Base-by-base conservation (phyloP, 2,329 filamentous ascomycete species). In the Fusarium sp. region DNA sequence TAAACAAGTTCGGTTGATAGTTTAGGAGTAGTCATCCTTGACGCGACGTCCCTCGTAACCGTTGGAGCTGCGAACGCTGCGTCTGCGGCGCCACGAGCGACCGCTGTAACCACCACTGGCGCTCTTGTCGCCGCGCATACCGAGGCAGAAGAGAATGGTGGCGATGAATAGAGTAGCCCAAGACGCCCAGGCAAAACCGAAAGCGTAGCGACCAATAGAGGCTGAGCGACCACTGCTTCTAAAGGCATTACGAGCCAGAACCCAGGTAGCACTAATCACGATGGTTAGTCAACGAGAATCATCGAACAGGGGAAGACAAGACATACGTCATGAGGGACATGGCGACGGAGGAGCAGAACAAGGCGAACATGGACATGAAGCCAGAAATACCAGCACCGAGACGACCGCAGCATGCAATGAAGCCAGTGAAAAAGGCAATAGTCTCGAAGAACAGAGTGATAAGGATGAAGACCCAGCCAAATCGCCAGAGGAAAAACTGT, bases 401-500 rank as follows among this genome's bases (percentile, higher is more conserved):
- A 59, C 92, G 88, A 34, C 90, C 90, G 80, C 85, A 92, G 76
- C 91, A 89, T 18, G 92, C 91, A 18, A 94, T 80, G 67, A 94
- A 84, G 69, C 90, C 88, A 13, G 86, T 81, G 79, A 94, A 87
- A 77, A 94, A 89, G 67, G 91, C 88, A 27, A 89, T 59, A 49
- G 88, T 85, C 68, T 88, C 88, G 79, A 97, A 96, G 84, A 97
- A 90, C 40, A 98, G 87, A 20, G 90, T 89, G 71, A 98, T 91
- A 60, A 98, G 84, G 83, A 92, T 92, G 81, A 97, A 96, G 40
- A 94, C 93, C 88, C 95, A 98, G 80, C 93, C 92, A 83, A 98
- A 97, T 42, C 95, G 89, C 83, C 94, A 97, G 77, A 96, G 86
- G 81, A 94, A 93, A 83, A 87, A 98, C 84, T 90, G 97, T 69